Evolutionary conservation across 2,329 filamentous ascomycete genomes (phyloP), one percentile per base, ranked within the genome.

Genomic region (Colletotrichum karsti): DNA sequence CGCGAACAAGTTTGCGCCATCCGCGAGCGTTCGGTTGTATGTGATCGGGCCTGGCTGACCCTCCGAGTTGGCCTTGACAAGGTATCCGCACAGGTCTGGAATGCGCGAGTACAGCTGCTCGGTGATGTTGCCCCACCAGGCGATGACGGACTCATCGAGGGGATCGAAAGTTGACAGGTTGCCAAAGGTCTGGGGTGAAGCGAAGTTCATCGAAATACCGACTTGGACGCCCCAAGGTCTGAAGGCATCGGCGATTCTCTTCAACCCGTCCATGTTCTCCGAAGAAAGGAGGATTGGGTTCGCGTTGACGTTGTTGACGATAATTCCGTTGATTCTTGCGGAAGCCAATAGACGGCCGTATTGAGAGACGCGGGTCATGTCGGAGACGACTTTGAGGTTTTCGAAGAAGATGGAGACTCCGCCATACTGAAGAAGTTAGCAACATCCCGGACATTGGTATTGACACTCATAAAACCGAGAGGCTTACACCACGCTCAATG

Each of bases 231-330:
- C 91, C 75, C 88, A 93, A 0, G 91, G 91, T 4, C 91, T 84
- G 77, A 93, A 88, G 3, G 82, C 83, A 72, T 92, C 87, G 1
- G 91, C 91, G 41, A 93, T 86, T 41, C 87, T 81, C 3, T 81
- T 84, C 1, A 93, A 75, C 0, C 91, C 91, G 10, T 87, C 83
- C 59, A 92, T 82, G 71, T 92, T 92, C 13, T 78, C 75, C 2
- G 82, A 72, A 5, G 77, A 88, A 9, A 93, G 79, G 0, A 91
- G 79, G 0, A 81, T 82, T 2, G 85, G 81, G 72, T 93, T 89
- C 5, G 91, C 90, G 72, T 93, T 93, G 73, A 93, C 91, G 65
- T 93, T 93, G 79, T 93, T 93, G 72, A 92, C 82, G 3, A 93
- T 79, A 9, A 92, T 82, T 0, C 84, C 91, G 70, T 93, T 93